Conservation (phyloP, 139 green algal genomes). For the Mychonastes homosphaera region DNA sequence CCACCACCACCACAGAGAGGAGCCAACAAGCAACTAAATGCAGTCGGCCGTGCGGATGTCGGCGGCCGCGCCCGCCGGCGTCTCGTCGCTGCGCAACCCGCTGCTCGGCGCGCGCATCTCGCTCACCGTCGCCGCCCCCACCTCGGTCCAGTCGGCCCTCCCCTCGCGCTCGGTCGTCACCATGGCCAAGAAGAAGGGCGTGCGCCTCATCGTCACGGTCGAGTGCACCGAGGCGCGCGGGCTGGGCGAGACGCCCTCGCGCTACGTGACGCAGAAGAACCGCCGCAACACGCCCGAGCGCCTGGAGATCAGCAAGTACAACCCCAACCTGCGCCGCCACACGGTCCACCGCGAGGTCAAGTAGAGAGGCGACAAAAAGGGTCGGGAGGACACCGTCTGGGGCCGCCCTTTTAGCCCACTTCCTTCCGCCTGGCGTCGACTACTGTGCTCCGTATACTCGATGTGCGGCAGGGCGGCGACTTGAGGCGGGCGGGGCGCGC, state of each 20-base stretch:
- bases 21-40: conserved; percentile 1
- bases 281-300: conserved; percentile 75
- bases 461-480: too few species aligned
- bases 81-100: conserved; percentile 38
- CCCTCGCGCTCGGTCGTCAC: conserved; percentile 52
- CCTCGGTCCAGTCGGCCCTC: conserved; percentile 10
- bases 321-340: conserved; percentile 61
- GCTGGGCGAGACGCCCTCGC: conserved; percentile 37
- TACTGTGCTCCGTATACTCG: too few species aligned
- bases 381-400: not conserved
- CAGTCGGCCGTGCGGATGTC: not conserved
- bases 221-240: conserved; percentile 87
- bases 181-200: conserved; percentile 90
- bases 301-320: conserved; percentile 90
- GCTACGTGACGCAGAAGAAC: conserved; percentile 90
- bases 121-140: conserved; percentile 29
- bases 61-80: not conserved
- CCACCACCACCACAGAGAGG: conserved; percentile 13
- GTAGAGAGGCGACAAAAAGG: conserved; percentile 28
- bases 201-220: conserved; percentile 82
- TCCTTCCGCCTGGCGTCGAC: too few species aligned
- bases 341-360: conserved; percentile 84
- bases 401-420: not conserved
- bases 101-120: conserved; percentile 42
- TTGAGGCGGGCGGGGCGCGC: too few species aligned